A percentile compares a stretch with the other conserved stretches of the same genome.
These are phyloP conservation scores for Hymenoscyphus linearis DNA, from an alignment of 2,329 filamentous ascomycete genomes.

Conservation along the genomic window DNA sequence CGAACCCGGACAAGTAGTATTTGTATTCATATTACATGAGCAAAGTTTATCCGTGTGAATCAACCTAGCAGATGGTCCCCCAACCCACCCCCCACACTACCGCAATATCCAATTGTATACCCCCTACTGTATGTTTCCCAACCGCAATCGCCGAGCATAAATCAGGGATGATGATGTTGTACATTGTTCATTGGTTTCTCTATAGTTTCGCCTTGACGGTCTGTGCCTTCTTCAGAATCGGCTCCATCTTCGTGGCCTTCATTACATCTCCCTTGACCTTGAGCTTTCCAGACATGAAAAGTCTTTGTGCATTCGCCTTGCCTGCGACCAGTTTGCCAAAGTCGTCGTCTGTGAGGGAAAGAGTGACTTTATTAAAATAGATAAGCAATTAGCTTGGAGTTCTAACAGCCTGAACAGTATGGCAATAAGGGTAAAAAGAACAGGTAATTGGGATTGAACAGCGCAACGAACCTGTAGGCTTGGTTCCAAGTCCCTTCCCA, in stretches of 20 bases:
- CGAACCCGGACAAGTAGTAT: background rate
- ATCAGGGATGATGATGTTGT: background rate
- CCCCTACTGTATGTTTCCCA: background rate
- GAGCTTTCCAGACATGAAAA: constrained; percentile 95
- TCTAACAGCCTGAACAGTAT: background rate
- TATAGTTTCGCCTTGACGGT: constrained; percentile 73
- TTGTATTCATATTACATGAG: background rate
- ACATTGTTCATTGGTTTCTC: constrained; percentile 24
- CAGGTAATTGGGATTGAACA: background rate
- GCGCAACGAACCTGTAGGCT: constrained; percentile 70
- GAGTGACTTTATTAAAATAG: constrained; percentile 69
- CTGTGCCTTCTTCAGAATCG: constrained; percentile 84
- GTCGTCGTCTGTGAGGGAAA: constrained; percentile 77
- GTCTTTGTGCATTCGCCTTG: constrained; percentile 87
- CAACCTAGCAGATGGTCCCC: background rate
- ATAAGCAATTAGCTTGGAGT: background rate
- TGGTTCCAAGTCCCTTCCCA: constrained; percentile 69
- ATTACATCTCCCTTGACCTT: constrained; percentile 98
- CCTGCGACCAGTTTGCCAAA: constrained; percentile 78
- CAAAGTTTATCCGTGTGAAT: background rate
- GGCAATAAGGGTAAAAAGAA: background rate
- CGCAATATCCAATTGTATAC: background rate
- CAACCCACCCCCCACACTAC: background rate
- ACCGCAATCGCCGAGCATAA: background rate
- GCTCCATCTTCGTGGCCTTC: constrained; percentile 97